These are phyloP conservation scores for Neopestalotiopsis sp. DNA, from an alignment of 2,329 filamentous ascomycete genomes.

Conservation along the genomic window DNA sequence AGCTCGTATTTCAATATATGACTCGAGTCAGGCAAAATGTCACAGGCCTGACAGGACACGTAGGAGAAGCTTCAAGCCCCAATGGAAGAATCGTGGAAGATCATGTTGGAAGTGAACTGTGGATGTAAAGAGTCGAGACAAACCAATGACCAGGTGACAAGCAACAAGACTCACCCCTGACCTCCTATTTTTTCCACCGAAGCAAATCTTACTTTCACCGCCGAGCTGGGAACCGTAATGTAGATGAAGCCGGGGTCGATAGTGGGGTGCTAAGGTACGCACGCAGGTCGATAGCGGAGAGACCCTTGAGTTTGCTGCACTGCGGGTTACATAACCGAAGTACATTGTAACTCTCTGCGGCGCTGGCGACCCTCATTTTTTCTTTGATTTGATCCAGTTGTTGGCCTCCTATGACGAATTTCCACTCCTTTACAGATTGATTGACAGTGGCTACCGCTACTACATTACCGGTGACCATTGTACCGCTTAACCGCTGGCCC, in stretches of 20 bases:
- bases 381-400: constrained; percentile 2
- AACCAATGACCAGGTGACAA: neutral
- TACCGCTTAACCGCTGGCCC: neutral
- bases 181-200: neutral
- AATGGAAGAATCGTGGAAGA: neutral
- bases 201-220: constrained; percentile 1
- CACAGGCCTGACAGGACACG: neutral
- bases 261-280: constrained; percentile 4
- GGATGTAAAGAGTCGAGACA: neutral
- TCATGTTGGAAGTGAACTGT: neutral
- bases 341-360: neutral
- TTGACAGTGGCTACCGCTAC: neutral
- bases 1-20: neutral
- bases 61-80: neutral
- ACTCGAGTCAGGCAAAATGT: neutral
- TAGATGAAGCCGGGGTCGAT: constrained; percentile 6
- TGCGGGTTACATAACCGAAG: constrained; percentile 10
- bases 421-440: constrained; percentile 14
- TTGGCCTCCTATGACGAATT: constrained; percentile 7
- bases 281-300: neutral
- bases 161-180: neutral
- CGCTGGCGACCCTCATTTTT: constrained; percentile 11
- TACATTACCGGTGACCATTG: neutral
- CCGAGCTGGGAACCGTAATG: neutral
- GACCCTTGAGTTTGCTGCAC: neutral